Evolutionary conservation across 2,329 filamentous ascomycete species (phyloP), one percentile per base, ranked within the genome.

Genomic region (Orbilia blumenaviensis): DNA sequence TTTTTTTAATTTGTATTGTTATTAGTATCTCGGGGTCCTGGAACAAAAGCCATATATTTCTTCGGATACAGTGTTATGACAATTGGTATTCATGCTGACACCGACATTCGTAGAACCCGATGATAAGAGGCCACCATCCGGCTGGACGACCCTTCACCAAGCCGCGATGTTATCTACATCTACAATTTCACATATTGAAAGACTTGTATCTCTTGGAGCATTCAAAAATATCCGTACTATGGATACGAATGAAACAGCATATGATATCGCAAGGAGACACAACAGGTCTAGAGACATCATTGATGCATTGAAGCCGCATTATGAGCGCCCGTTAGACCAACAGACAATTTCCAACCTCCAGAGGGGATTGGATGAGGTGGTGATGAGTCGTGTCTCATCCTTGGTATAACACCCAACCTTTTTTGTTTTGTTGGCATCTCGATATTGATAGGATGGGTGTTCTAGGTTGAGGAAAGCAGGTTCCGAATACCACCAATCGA

Each of bases 91-190:
- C n/a, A 60, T 52, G 14, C n/a, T 36, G n/a, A 12, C 27, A 50
- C n/a, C n/a, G 1, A 12, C 14, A 16, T 32, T 8, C 8, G 18
- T 10, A 32, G 41, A 27, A 10, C 42, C 44, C 10, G 10, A 54
- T 12, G 56, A 56, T 8, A 60, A 16, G 36, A 54, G 56, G 14
- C 71, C 71, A 2, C 25, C 71, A 50, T 48, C 63, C 14, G 71
- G 71, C 23, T 75, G 71, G 71, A 75, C 71, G 21, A 50, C 48
- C 7, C 71, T 75, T 14, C 71, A 75, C 38, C 71, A 75, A 52
- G 71, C 71, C 10, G 71, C 71, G 3, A 29, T 63, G 14, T 23
- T 63, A 3, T 32, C 56, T 4, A 41, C 36, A 6, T 38, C 62
- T 1, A 44, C 41, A 12, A 21, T 64, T 25, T 68, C 71, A 14